Base-by-base conservation (phyloP, 2,329 filamentous ascomycete genomes). In the Fusarium cyanostomum region DNA sequence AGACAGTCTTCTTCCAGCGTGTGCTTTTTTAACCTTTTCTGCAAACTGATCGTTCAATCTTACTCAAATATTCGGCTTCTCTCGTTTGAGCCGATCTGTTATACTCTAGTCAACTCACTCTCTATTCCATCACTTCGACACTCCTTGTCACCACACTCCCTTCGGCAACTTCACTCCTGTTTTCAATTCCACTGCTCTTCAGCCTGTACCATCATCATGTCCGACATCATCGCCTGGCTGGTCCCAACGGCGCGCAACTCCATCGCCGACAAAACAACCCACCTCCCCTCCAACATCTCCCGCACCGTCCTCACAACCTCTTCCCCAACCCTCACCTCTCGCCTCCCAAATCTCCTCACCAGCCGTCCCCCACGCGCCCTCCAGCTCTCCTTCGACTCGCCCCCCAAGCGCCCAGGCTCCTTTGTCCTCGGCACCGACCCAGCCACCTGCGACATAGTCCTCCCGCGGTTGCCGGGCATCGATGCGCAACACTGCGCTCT, bases 341-440 rank as follows among this genome's bases (percentile, higher is more conserved):
- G 62, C 13, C 71, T 77, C 9, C 68, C 71, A 37, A 63, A 66
- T 52, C 66, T 70, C 48, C 56, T 71, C 35, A 52, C 60, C 48
- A 67, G 67, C 52, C 59, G 63, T 16, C 74, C 74, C 3, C 49
- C 67, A 6, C 62, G 66, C 3, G 77, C 76, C 31, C 65, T 80
- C 42, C 72, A 74, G 39, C 72, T 80, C 31, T 68, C 71, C n/a
- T 79, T 80, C 46, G 62, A 71, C 57, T 67, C 72, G 6, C 45
- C 67, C 0, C 75, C 76, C 12, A 75, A 73, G 33, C 71, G 72
- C 1, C 74, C 74, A 13, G 74, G 73, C 6, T 72, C 75, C 52
- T 79, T 79, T 65, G 64, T 78, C 50, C 60, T 80, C 48, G 78
- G 78, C 61, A 73, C 78, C 24, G 77, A 79, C 44, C 69, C 77